phyloP scores from a whole-genome alignment of 768 basidiomycete genomes.

The Termitomyces sp. region DNA sequence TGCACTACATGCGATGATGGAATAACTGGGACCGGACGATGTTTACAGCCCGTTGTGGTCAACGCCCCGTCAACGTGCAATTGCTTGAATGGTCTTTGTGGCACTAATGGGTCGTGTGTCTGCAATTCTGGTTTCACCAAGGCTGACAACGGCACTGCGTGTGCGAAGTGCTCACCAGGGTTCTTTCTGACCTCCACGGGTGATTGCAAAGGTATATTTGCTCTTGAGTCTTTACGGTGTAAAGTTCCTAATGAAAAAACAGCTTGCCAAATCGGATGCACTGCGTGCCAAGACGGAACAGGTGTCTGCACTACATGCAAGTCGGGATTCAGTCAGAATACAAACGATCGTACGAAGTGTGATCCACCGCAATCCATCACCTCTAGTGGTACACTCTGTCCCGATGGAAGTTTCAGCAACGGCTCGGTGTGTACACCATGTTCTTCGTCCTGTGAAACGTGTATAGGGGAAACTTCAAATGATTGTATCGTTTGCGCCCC shows the following conservation, averaged over 20 bases:
- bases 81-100: constrained; percentile 77
- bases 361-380: constrained; percentile 48
- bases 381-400: constrained; percentile 54
- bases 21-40: constrained; percentile 68
- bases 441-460: constrained; percentile 62
- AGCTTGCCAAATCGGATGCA: constrained; percentile 68
- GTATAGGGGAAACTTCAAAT: constrained; percentile 58
- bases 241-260: background rate
- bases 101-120: constrained; percentile 58
- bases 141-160: constrained; percentile 61
- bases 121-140: constrained; percentile 61
- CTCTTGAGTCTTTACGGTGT: background rate
- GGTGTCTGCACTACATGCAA: constrained; percentile 73
- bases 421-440: constrained; percentile 54
- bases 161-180: constrained; percentile 58
- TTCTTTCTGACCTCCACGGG: constrained; percentile 59
- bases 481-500: constrained; percentile 67
- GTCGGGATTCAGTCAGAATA: constrained; percentile 60
- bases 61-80: constrained; percentile 64
- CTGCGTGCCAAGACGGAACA: constrained; percentile 55
- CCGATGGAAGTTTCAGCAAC: constrained; percentile 58
- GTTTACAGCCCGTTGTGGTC: constrained; percentile 44
- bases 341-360: constrained; percentile 64
- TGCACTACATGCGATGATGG: constrained; percentile 76
- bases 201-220: constrained; percentile 54